phyloP scores from a whole-genome alignment of 306 rosid species.

The Castanopsis chinensis region DNA sequence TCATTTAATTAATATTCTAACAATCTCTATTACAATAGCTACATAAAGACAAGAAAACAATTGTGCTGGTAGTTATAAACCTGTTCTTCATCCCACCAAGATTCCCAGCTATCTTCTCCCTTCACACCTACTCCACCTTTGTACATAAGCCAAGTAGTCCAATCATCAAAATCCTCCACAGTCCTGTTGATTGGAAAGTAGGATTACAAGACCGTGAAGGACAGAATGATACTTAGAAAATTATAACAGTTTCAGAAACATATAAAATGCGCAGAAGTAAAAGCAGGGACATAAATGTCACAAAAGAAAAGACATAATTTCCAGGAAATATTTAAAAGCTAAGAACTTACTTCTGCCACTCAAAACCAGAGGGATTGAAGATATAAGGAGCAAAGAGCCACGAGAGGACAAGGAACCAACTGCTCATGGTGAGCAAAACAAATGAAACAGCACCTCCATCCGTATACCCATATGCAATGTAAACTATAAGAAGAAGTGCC shows the following conservation, averaged over 20 bases:
- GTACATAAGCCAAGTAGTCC: slow-evolving; percentile 97
- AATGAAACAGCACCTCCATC: slow-evolving; percentile 83
- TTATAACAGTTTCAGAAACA: not conserved
- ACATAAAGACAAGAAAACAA: not conserved
- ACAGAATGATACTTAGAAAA: slow-evolving; percentile 5
- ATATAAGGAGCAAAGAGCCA: slow-evolving; percentile 99
- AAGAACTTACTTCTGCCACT: slow-evolving; percentile 94
- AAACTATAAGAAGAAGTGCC: slow-evolving; percentile 78
- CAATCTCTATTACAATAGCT: too few species aligned
- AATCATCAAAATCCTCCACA: slow-evolving; percentile 98
- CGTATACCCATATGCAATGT: slow-evolving; percentile 75
- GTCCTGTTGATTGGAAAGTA: slow-evolving; percentile 58
- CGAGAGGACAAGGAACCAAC: slow-evolving; percentile 99
- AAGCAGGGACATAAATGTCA: not conserved
- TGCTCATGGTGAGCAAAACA: slow-evolving; percentile 79
- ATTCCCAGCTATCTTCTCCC: slow-evolving; percentile 99
- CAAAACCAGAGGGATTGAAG: slow-evolving; percentile 97
- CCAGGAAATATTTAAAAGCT: not conserved
- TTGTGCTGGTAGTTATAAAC: slow-evolving; percentile 28
- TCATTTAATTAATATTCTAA: too few species aligned
- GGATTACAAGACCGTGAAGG: slow-evolving; percentile 15
- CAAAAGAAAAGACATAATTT: not conserved
- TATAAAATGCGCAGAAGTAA: not conserved
- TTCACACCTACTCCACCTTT: slow-evolving; percentile 96
- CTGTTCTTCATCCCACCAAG: slow-evolving; percentile 99